Conservation (phyloP, 83 land plant genomes). For the Picea abies region DNA sequence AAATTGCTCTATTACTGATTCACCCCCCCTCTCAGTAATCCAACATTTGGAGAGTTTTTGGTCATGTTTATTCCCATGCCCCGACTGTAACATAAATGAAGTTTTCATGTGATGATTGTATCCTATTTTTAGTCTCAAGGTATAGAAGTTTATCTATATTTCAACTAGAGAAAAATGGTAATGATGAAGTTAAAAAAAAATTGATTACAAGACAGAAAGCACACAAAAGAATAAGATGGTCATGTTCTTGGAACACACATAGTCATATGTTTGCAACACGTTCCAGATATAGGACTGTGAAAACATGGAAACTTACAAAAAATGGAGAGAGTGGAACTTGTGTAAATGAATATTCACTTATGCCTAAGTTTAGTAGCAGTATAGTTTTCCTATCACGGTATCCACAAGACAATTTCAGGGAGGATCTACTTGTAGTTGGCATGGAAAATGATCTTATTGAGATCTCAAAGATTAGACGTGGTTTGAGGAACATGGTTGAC, state of each 20-base stretch:
- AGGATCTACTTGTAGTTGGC: conserved; percentile 77
- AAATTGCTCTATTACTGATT: too few species aligned
- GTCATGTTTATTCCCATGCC: conserved; percentile 77
- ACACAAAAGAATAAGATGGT: conserved; percentile 96
- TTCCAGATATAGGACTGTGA: conserved; percentile 89
- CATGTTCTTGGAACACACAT: conserved; percentile 89
- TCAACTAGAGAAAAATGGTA: conserved; percentile 43
- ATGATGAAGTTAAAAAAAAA: conserved; percentile 38
- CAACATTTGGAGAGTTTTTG: conserved; percentile 85
- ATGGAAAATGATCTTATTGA: conserved; percentile 87
- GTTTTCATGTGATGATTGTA: conserved; percentile 75
- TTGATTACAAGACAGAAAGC: conserved; percentile 72
- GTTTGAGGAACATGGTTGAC: conserved; percentile 16
- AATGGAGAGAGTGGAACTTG: conserved; percentile 25
- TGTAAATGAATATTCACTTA: conserved; percentile 43
- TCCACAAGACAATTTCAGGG: conserved; percentile 34
- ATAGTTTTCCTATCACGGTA: conserved; percentile 90
- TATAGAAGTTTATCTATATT: conserved; percentile 91
- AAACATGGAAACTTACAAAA: conserved; percentile 63
- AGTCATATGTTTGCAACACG: conserved; percentile 86
- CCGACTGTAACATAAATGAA: conserved; percentile 92
- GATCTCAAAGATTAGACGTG: conserved; percentile 50
- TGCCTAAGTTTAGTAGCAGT: conserved; percentile 70
- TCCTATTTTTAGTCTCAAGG: conserved; percentile 88
- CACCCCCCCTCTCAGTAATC: too few species aligned